Evolutionary conservation across 1,139 yeast species (phyloP).

Genomic region (Candida labiduridarum): DNA sequence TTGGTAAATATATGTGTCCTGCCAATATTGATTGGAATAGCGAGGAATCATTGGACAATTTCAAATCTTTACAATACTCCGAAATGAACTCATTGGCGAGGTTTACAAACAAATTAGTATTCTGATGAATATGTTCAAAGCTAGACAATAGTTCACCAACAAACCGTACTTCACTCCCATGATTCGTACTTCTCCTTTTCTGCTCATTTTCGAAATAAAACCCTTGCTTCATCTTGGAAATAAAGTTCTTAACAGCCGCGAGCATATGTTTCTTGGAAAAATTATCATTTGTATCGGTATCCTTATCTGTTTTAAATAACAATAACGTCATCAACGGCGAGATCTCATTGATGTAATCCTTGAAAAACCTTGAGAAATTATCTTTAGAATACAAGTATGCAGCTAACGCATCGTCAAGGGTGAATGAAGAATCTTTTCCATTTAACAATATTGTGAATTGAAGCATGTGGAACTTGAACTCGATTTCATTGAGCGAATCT

Average conservation of each 20-base stretch:
- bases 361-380: constrained; percentile 50
- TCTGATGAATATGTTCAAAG: constrained; percentile 42
- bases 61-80: constrained; percentile 66
- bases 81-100: constrained; percentile 58
- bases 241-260: constrained; percentile 25
- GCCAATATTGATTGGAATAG: constrained; percentile 67
- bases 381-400: constrained; percentile 61
- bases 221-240: constrained; percentile 27
- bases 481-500: constrained; percentile 31
- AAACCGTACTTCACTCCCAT: constrained; percentile 31
- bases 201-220: constrained; percentile 24
- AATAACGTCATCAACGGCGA: constrained; percentile 57
- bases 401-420: constrained; percentile 31
- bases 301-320: constrained; percentile 29
- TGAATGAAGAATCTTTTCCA: constrained; percentile 20
- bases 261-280: constrained; percentile 23
- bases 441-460: constrained; percentile 52
- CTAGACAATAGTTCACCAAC: constrained; percentile 42
- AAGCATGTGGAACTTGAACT: constrained; percentile 65
- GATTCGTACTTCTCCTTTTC: constrained; percentile 17
- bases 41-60: constrained; percentile 72
- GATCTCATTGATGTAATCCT: constrained; percentile 43
- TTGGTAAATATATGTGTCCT: constrained; percentile 73
- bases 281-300: constrained; percentile 17
- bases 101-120: constrained; percentile 34